Base-by-base conservation (phyloP, 805 yeast genomes). In the Metschnikowia henanensis region DNA sequence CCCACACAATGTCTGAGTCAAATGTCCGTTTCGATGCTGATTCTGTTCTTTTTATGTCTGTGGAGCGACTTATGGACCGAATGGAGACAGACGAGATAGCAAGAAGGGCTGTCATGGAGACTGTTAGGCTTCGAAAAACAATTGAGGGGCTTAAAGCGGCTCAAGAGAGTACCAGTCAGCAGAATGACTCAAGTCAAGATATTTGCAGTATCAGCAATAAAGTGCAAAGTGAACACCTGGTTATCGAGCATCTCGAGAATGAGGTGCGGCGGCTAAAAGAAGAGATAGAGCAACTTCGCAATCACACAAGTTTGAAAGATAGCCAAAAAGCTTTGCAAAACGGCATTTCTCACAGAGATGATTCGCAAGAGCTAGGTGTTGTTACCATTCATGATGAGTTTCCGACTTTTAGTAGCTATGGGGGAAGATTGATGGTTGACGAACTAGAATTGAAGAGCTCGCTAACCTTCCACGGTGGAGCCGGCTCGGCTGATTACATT, bases 61-160 rank as follows among this genome's bases (percentile, higher is more conserved):
- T 71, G 15, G 72, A 66, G 35, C 54, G 65, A 28, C 49, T 66
- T 17, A 59, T 67, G 58, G 70, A 68, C 41, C 53, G 66, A 28
- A 43, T 65, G 43, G 54, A 57, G 6, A 58, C 70, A 3, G 72
- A 66, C 39, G 68, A 66, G 25, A 64, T 62, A 3, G 68, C 70
- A 4, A 52, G 62, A 43, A 52, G 65, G 41, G 70, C 72, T 2
- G 57, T 66, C 6, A 48, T 64, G 39, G 71, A 67, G 39, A 49
- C 64, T 0, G 54, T 57, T 9, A 60, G 55, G 23, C 51, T 69
- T 36, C 43, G 51, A 10, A 53, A 57, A 26, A 50, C 50, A 12
- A 40, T 68, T 18, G 52, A 57, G 16, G 30, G 17, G 9, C 43
- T 66, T 21, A 60, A 58, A 41, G 40, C 23, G 8, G 18, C 16